Evolutionary conservation across 2,329 filamentous ascomycete species (phyloP), one percentile per base, ranked within the genome.

Genomic region (Waltergamsia citrina): DNA sequence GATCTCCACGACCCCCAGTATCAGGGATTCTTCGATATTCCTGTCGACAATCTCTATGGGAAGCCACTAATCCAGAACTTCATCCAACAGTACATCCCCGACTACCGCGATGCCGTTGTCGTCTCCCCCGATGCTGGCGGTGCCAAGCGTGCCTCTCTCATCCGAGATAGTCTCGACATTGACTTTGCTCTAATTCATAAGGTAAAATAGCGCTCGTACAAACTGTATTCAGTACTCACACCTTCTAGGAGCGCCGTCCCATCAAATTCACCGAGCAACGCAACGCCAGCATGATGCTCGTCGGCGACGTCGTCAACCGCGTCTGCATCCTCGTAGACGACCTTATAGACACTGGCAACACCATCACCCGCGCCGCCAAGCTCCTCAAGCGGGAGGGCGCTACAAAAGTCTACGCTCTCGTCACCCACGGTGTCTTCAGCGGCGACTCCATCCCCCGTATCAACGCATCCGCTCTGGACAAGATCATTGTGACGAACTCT

Each of bases 181-280:
- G 86, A 92, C 39, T 96, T 98, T 63, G 92, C 92, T 31, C 74
- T 98, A 38, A 98, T 98, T 50, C 92, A 98, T 70, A 98, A 96
- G 81, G 86, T 60, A 59, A 50, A 38, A 28, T 40, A 31, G 6
- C 16, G 23, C 36, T 19, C 21, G 22, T n/a, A 8, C 22, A 24
- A 8, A 24, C 8, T 19, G 21, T 30, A 19, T 19, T 30, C 8
- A 30, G 17, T 19, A 4, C 6, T 20, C 17, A 29, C 38, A 42
- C 29, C 20, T 29, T 28, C 43, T 57, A 88, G 83, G 86, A 94
- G 72, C 85, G 86, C 46, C 82, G 86, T 31, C 87, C 86, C 19
- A 94, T 85, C 33, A 82, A 83, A 47, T 88, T 93, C 56, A 85
- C 74, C 38, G 85, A 94, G 55, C 80, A 85, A 32, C 85, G 93